A percentile compares a stretch with the other conserved stretches of the same genome.
These are phyloP conservation scores for Orychophragmus violaceus DNA, from an alignment of 345 rosid species.

Conservation along the genomic window DNA sequence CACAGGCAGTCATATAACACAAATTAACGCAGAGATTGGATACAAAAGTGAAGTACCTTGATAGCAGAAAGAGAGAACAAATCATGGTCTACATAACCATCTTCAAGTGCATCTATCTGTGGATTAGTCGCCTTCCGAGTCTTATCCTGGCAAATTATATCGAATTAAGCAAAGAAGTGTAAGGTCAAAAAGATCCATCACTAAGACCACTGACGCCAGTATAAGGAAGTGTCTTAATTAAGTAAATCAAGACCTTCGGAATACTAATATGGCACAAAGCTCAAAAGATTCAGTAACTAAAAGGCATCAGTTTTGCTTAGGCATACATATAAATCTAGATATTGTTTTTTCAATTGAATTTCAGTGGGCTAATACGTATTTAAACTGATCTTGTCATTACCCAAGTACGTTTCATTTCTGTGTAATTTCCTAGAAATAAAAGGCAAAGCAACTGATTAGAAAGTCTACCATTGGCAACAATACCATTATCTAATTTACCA, in stretches of 20 bases:
- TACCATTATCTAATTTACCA: not conserved
- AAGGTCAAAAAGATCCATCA: not conserved
- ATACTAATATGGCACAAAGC: too few species aligned
- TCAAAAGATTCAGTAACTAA: not conserved
- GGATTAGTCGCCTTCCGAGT: slow-evolving; percentile 68
- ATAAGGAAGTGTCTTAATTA: not conserved
- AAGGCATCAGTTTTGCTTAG: not conserved
- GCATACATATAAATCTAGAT: not conserved
- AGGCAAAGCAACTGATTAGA: not conserved
- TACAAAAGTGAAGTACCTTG: slow-evolving; percentile 47
- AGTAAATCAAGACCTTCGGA: too few species aligned
- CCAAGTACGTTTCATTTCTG: too few species aligned
- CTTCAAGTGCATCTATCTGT: slow-evolving; percentile 79
- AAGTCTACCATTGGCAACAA: not conserved
- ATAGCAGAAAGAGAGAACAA: slow-evolving; percentile 85
- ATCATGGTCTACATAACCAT: slow-evolving; percentile 69
- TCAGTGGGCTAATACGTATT: too few species aligned
- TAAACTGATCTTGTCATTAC: too few species aligned
- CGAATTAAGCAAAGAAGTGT: not conserved
- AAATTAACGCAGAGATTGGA: not conserved
- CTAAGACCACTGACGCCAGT: not conserved
- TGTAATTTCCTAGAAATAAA: not conserved
- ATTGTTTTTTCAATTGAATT: too few species aligned
- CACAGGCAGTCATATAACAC: not conserved
- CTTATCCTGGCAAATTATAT: slow-evolving; percentile 57